A percentile compares a stretch with the other conserved stretches of the same genome.
Evolutionary conservation across 2,329 filamentous ascomycete species (phyloP).

Genomic region (Aspergillaceae sp.): DNA sequence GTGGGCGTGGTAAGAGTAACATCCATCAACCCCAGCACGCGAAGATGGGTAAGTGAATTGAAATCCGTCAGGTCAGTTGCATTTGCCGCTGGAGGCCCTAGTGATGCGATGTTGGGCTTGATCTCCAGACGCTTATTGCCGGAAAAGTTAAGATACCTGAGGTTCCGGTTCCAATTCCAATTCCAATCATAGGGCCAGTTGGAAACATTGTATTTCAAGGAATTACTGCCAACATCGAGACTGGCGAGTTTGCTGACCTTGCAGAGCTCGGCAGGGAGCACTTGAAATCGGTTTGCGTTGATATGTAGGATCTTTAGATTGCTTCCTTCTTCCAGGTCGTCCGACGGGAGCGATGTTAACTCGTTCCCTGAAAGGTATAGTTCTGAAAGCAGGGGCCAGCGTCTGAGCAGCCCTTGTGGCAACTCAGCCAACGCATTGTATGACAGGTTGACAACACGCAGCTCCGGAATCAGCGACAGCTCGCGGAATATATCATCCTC

Average conservation of each 20-base stretch:
- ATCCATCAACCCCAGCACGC: slow-evolving; percentile 92
- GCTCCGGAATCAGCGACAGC: slow-evolving; percentile 68
- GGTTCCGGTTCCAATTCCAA: slow-evolving; percentile 95
- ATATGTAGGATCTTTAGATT: slow-evolving; percentile 84
- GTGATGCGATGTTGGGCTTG: slow-evolving; percentile 54
- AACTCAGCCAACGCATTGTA: slow-evolving; percentile 94
- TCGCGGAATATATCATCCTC: slow-evolving; percentile 95
- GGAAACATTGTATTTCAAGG: slow-evolving; percentile 94
- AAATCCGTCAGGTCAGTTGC: slow-evolving; percentile 80
- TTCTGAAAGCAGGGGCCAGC: slow-evolving; percentile 83
- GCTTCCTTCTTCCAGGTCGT: slow-evolving; percentile 86
- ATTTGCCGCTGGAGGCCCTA: slow-evolving; percentile 43
- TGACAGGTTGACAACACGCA: slow-evolving; percentile 83
- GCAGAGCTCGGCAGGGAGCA: slow-evolving; percentile 87
- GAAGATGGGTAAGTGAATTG: slow-evolving; percentile 69
- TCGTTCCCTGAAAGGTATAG: slow-evolving; percentile 94
- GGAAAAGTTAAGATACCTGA: slow-evolving; percentile 91
- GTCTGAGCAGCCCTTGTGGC: slow-evolving; percentile 75
- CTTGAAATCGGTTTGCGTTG: slow-evolving; percentile 97
- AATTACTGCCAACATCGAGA: slow-evolving; percentile 90
- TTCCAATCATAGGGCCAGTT: slow-evolving; percentile 99
- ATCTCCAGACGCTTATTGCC: slow-evolving; percentile 96
- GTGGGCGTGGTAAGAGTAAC: slow-evolving; percentile 89
- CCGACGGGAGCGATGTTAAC: slow-evolving; percentile 78
- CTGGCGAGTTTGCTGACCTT: slow-evolving; percentile 87